Evolutionary conservation across 2,329 filamentous ascomycete genomes (phyloP), one percentile per base, ranked within the genome.

Genomic region (Cytospora leucostoma): DNA sequence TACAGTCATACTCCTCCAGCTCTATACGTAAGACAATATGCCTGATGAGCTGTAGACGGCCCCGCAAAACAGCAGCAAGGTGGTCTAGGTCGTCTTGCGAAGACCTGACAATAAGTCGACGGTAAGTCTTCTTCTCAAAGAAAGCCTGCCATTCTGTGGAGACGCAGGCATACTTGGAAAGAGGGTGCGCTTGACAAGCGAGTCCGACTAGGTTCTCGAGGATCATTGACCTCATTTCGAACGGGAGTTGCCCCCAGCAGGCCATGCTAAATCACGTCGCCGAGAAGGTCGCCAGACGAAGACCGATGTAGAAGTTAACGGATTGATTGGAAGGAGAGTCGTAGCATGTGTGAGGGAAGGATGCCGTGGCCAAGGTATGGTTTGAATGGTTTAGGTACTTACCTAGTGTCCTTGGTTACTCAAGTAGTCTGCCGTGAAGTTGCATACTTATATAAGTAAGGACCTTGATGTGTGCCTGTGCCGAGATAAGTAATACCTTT

Each of bases 21-120:
- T 50, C 47, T 50, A 50, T 50, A 3, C 47, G 47, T 13, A 50
- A 50, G 47, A 50, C 47, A 13, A 50, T 50, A 50, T 50, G 47
- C 17, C 47, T 50, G 2, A 50, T 50, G 47, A 50, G 47, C 6
- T 50, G n/a, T 21, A 50, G 47, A n/a, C 47, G 47, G 21, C 47
- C 47, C n/a, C 12, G 47, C 47, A 50, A 15, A 50, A n/a, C 17
- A 50, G 2, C 47, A 21, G 47, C 7, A n/a, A 50, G 21, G 1
- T 50, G 47, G 47, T 50, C 47, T 8, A 21, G 47, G 47, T 50
- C 47, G 17, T 19, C 12, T 7, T 27, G n/a, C 17, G 47, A 50
- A 50, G 47, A 50, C n/a, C 21, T 50, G 2, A 50, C 17, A 17
- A 50, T 12, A 17, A 50, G 47, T 27, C 21, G 47, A 1, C 21